Evolutionary conservation across 805 yeast genomes (phyloP), one percentile per base, ranked within the genome.

Genomic region (Metschnikowia reukaufii): DNA sequence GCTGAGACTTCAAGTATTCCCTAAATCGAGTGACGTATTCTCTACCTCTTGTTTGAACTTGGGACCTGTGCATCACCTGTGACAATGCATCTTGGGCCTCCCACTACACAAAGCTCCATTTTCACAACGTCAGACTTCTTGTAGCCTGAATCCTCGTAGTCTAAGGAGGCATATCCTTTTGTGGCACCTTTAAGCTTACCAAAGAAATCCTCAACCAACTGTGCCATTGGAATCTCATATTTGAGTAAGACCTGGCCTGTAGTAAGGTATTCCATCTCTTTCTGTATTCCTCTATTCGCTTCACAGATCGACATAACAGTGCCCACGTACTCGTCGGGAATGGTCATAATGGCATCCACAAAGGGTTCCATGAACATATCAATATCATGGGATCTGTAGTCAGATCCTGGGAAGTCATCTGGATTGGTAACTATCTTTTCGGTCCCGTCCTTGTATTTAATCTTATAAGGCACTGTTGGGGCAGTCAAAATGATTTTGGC

Each of bases 101-200:
- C 97, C 96, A 63, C 92, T 94, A 92, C 96, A 47, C 92, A 72
- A 37, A 94, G 73, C 62, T 92, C 97, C 69, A 92, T 69, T 61
- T 92, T 94, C 29, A 88, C 90, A 18, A 92, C 81, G 60, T 88
- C 90, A 1, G 95, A 81, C 29, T 80, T 77, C 54, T 72, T 76
- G 67, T 90, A 92, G 0, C 98, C 99, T 4, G 86, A 83, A 61
- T 92, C 98, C 57, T 94, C 97, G 60, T 92, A 92, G 67, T 92
- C 98, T 44, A 92, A 72, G 0, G 97, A 88, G 0, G 96, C 98
- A 66, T 88, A 92, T 0, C 99, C 99, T 60, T 83, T 81, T 0
- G 98, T 88, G 1, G 82, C 77, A 1, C 97, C 91, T 63, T 92
- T 92, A 48, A 92, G 73, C 62, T 87, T 88, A 1, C 98, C 98